Percentiles rank a stretch among this genome's conserved stretches.
Conservation (phyloP, 139 green algal species). For the Chlamydomonas urium region DNA sequence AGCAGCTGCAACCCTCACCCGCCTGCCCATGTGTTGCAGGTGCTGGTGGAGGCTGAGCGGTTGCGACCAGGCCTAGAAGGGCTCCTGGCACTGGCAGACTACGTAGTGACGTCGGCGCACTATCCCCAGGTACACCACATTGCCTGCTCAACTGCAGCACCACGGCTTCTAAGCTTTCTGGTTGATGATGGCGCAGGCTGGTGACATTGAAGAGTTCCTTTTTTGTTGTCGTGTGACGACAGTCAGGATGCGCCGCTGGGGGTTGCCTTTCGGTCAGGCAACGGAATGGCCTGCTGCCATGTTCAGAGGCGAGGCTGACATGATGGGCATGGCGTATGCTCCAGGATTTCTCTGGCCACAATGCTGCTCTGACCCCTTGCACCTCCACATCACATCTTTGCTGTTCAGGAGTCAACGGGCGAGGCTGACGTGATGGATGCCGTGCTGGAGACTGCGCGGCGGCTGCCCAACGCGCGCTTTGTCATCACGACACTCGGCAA, state of each 20-base stretch:
- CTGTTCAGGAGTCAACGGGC: slow-evolving; percentile 52
- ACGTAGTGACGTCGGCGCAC: slow-evolving; percentile 76
- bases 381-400: too few relatives aligned
- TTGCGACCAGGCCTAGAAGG: slow-evolving; percentile 69
- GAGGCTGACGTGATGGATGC: slow-evolving; percentile 64
- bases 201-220: too few relatives aligned
- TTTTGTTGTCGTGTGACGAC: too few relatives aligned
- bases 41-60: slow-evolving; percentile 90
- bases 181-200: too few relatives aligned
- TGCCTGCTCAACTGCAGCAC: neutral
- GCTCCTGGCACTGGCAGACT: slow-evolving; percentile 76
- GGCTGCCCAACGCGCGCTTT: slow-evolving; percentile 61
- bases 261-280: neutral
- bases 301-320: neutral
- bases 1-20: too few relatives aligned
- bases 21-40: too few relatives aligned
- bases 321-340: too few relatives aligned
- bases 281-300: neutral
- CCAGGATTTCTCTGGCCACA: too few relatives aligned
- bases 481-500: slow-evolving; percentile 70
- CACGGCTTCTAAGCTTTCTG: too few relatives aligned
- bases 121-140: slow-evolving; percentile 63
- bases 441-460: slow-evolving; percentile 49
- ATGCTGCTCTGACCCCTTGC: too few relatives aligned
- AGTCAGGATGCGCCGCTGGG: too few relatives aligned